Conservation (phyloP, 2,329 filamentous ascomycete genomes). For the Lecanicillium sp. region DNA sequence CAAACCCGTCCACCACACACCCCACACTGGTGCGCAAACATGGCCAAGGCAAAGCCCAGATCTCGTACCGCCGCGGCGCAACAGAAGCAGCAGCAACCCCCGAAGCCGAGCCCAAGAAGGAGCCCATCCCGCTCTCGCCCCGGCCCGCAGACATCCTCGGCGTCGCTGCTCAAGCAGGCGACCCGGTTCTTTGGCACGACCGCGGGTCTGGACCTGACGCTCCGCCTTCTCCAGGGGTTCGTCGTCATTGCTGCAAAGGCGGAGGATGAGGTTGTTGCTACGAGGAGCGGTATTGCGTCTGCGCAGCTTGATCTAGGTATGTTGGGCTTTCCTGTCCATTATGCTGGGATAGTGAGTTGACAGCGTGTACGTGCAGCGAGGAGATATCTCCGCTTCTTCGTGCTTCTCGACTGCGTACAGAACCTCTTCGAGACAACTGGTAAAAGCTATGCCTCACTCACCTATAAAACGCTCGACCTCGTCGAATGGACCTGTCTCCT, state of each 20-base stretch:
- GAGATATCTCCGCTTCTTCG: constrained; percentile 13
- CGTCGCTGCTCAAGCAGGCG: background rate
- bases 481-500: constrained; percentile 12
- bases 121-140: background rate
- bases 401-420: constrained; percentile 9
- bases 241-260: constrained; percentile 5
- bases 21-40: too few species aligned
- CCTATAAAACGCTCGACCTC: background rate
- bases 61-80: too few species aligned
- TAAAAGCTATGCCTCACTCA: background rate
- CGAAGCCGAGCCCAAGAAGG: background rate
- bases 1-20: too few species aligned
- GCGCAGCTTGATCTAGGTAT: constrained; percentile 10
- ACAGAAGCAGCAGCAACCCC: too few species aligned
- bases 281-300: background rate
- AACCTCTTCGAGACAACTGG: background rate
- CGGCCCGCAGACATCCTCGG: background rate
- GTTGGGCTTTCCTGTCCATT: too few species aligned
- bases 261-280: background rate
- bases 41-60: too few species aligned
- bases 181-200: constrained; percentile 11
- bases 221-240: constrained; percentile 8
- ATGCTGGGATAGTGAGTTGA: background rate
- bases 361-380: background rate
- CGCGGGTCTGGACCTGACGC: constrained; percentile 8